These are phyloP conservation scores for Aspergillus indologenus DNA, from an alignment of 495 filamentous ascomycete species.

Conservation along the genomic window DNA sequence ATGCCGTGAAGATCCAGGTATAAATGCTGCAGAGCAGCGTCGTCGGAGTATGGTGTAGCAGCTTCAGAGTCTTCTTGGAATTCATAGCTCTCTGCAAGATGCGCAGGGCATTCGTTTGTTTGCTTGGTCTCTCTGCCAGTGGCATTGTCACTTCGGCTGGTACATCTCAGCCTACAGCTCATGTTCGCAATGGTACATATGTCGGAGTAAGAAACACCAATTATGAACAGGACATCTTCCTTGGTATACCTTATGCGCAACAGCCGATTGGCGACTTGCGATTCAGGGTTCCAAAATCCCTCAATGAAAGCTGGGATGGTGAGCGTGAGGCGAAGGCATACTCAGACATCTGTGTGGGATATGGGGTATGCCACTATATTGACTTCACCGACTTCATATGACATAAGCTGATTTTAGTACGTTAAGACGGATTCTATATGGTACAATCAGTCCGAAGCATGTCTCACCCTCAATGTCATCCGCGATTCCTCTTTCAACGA, in stretches of 20 bases:
- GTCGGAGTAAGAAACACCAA: conserved; percentile 33
- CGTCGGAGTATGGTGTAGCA: neutral
- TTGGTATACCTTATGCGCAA: conserved; percentile 55
- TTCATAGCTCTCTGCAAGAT: neutral
- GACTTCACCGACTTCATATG: neutral
- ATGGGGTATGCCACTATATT: conserved; percentile 27
- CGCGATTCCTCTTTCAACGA: conserved; percentile 37
- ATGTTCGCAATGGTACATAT: conserved; percentile 43
- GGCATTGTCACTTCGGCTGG: conserved; percentile 10
- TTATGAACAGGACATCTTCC: conserved; percentile 52
- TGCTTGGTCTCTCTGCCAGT: conserved; percentile 4
- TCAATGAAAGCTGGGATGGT: conserved; percentile 42
- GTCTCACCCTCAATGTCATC: conserved; percentile 55
- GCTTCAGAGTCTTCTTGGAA: neutral
- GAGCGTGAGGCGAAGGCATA: conserved; percentile 44
- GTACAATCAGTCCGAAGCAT: conserved; percentile 49
- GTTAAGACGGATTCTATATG: conserved; percentile 41
- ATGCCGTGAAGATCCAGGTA: neutral
- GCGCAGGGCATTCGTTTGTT: conserved; percentile 1
- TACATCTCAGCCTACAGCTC: conserved; percentile 9
- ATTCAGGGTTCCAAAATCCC: conserved; percentile 44
- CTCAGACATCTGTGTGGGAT: conserved; percentile 50
- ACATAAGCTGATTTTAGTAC: conserved; percentile 14
- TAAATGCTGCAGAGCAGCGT: neutral
- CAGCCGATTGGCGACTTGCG: conserved; percentile 47